phyloP scores from a whole-genome alignment of 495 filamentous ascomycete species.

The Thermochaetoides thermophila region DNA sequence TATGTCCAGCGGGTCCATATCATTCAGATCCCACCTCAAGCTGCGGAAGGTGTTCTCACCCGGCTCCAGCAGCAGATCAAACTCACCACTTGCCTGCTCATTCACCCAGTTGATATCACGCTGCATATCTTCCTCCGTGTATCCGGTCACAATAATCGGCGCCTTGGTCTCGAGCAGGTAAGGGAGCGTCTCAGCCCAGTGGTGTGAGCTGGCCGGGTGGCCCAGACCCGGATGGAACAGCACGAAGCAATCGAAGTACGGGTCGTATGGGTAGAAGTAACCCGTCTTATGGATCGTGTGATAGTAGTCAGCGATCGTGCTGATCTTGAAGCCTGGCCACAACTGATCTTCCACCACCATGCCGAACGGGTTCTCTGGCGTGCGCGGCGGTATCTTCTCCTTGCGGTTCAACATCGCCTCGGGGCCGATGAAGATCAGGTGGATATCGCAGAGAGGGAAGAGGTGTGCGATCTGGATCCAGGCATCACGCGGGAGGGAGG shows the following conservation, averaged over 20 bases:
- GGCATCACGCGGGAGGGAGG: slow-evolving; percentile 80
- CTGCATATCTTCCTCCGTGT: slow-evolving; percentile 88
- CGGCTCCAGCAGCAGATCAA: slow-evolving; percentile 81
- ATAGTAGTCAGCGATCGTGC: slow-evolving; percentile 94
- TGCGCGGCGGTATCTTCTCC: slow-evolving; percentile 68
- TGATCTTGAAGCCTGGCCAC: slow-evolving; percentile 77
- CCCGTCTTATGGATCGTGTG: slow-evolving; percentile 85
- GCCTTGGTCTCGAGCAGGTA: slow-evolving; percentile 86
- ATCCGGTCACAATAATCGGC: slow-evolving; percentile 84
- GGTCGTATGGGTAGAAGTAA: slow-evolving; percentile 84
- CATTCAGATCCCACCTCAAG: slow-evolving; percentile 92
- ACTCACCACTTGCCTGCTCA: slow-evolving; percentile 70
- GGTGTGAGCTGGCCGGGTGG: slow-evolving; percentile 79
- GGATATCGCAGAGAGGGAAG: slow-evolving; percentile 67
- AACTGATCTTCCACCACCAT: slow-evolving; percentile 82
- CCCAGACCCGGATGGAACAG: slow-evolving; percentile 93
- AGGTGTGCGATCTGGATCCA: slow-evolving; percentile 87
- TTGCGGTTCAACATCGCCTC: slow-evolving; percentile 89
- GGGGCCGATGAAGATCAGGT: slow-evolving; percentile 88
- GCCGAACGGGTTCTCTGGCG: slow-evolving; percentile 75
- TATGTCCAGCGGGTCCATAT: slow-evolving; percentile 85
- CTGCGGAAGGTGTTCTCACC: slow-evolving; percentile 92
- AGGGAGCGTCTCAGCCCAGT: slow-evolving; percentile 85
- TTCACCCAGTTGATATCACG: slow-evolving; percentile 80
- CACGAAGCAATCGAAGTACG: slow-evolving; percentile 93